A percentile compares a stretch with the other conserved stretches of the same genome.
phyloP scores from a whole-genome alignment of 148 eudicot genomes.

The Rhododendron kiyosumense region DNA sequence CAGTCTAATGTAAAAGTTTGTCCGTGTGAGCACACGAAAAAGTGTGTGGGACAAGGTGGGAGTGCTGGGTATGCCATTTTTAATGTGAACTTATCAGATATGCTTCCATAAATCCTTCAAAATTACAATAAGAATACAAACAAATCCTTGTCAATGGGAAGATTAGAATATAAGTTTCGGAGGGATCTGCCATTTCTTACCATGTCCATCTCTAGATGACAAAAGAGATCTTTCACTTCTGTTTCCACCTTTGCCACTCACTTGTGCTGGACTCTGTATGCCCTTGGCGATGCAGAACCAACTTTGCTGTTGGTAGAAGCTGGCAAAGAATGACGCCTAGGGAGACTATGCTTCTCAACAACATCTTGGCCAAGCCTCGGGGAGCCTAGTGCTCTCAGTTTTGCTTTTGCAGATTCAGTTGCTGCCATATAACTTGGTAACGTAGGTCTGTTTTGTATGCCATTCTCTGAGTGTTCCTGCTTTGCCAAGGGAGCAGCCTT shows the following conservation, averaged over 20 bases:
- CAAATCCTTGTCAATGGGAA: background rate
- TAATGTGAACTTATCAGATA: background rate
- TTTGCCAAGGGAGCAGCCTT: too few relatives aligned
- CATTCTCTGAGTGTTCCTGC: too few relatives aligned
- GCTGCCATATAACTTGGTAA: too few relatives aligned
- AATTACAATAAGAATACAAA: background rate
- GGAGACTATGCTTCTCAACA: too few relatives aligned
- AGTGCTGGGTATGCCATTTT: background rate
- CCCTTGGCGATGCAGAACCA: conserved; percentile 40
- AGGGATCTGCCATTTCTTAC: conserved; percentile 19
- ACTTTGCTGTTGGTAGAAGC: too few relatives aligned
- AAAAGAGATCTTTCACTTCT: conserved; percentile 38
- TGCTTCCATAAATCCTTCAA: background rate
- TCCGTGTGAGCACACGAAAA: background rate
- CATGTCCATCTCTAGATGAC: conserved; percentile 44
- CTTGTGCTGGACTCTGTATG: conserved; percentile 23
- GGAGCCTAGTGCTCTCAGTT: too few relatives aligned
- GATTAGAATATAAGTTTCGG: background rate
- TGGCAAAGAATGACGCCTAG: too few relatives aligned
- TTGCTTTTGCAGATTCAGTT: too few relatives aligned
- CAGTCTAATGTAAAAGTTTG: background rate
- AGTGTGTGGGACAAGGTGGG: background rate
- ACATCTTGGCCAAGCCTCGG: too few relatives aligned
- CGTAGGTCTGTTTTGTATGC: too few relatives aligned
- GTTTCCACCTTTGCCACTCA: conserved; percentile 40